Conservation (phyloP, 345 rosid species). For the Kernera saxatilis region DNA sequence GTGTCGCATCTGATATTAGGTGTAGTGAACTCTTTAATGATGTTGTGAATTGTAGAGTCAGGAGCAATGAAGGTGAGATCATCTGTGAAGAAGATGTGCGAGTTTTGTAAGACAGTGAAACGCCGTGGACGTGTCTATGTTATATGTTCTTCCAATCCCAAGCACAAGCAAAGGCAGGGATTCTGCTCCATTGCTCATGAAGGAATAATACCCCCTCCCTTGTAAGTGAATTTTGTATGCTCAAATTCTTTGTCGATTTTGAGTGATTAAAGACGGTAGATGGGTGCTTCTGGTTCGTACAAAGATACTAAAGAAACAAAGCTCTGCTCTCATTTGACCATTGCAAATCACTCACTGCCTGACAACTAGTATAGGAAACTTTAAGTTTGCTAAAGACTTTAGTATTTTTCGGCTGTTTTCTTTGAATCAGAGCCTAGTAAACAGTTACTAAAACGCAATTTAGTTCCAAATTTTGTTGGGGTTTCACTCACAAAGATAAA, state of each 20-base stretch:
- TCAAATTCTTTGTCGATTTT: background rate
- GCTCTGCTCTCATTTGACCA: background rate
- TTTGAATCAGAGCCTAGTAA: background rate
- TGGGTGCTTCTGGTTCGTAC: background rate
- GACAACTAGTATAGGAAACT: background rate
- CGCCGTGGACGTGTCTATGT: conserved; percentile 85
- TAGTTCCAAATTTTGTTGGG: background rate
- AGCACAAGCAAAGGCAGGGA: conserved; percentile 95
- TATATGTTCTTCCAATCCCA: conserved; percentile 64
- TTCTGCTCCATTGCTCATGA: conserved; percentile 47
- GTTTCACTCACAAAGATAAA: background rate
- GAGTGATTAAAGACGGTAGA: background rate
- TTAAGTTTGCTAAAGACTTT: background rate
- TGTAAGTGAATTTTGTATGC: conserved; percentile 31
- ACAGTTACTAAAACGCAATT: background rate
- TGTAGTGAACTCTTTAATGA: background rate
- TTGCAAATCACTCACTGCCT: background rate
- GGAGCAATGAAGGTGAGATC: conserved; percentile 82
- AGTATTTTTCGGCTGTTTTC: background rate
- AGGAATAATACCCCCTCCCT: conserved; percentile 27
- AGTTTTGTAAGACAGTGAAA: conserved; percentile 79
- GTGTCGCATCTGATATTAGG: no score
- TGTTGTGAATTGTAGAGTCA: conserved; percentile 14
- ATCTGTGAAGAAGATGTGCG: conserved; percentile 95
- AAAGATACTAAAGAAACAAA: background rate